phyloP scores from a whole-genome alignment of 176 grass and related monocot species.

The Carex scoparia region DNA sequence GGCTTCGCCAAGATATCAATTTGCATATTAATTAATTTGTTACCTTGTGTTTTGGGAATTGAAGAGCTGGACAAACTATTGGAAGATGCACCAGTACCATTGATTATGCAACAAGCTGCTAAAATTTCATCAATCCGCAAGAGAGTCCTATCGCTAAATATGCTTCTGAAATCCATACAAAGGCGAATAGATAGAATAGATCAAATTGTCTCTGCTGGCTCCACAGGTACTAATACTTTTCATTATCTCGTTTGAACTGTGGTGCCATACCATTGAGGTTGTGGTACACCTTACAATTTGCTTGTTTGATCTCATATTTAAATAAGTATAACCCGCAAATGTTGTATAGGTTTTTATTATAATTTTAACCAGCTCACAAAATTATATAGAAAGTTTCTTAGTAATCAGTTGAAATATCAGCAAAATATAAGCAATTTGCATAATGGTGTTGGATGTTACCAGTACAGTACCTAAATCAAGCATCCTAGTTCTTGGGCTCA shows the following conservation, averaged over 20 bases:
- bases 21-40: neutral
- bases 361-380: neutral
- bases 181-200: constrained; percentile 80
- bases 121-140: constrained; percentile 73
- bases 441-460: neutral
- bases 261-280: neutral
- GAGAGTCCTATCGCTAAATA: constrained; percentile 75
- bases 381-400: neutral
- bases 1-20: neutral
- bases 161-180: constrained; percentile 80
- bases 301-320: neutral
- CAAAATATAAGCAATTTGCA: neutral
- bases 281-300: neutral
- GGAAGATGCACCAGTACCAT: constrained; percentile 59
- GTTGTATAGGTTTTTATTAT: neutral
- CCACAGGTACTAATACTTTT: constrained; percentile 34
- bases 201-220: constrained; percentile 58
- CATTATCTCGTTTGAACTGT: neutral
- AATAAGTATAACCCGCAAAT: no score
- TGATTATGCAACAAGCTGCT: constrained; percentile 67
- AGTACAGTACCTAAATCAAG: no score
- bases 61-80: constrained; percentile 84
- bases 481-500: neutral
- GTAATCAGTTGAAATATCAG: neutral
- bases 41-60: neutral